Evolutionary conservation across 2,329 filamentous ascomycete species (phyloP), one percentile per base, ranked within the genome.

Genomic region (Penicillium digitatum): DNA sequence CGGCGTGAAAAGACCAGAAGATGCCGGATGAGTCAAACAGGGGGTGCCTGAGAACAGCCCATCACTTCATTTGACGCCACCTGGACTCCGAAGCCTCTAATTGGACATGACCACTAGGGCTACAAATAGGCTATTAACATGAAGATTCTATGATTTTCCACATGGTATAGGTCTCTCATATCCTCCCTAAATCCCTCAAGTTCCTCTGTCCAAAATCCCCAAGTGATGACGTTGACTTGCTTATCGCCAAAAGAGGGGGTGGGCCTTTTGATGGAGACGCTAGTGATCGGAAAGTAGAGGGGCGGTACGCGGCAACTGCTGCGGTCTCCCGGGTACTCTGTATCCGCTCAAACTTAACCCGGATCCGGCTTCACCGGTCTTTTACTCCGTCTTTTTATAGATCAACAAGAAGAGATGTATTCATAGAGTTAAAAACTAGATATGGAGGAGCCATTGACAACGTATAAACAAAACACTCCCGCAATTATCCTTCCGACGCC

Each of bases 161-260:
- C 14, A 5, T 38, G 24, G n/a, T 11, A 9, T 6, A 8, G 2
- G 7, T 32, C 9, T 6, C 8, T 10, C 8, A 12, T 24, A 26
- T 47, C 2, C 8, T 16, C 4, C 31, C 16, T 16, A 16, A 12
- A 40, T 20, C 4, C 35, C 5, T 35, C 14, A 18, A n/a, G 14
- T 8, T 16, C 24, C 31, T 9, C 22, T 32, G 24, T 31, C 8
- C 5, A n/a, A 14, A 5, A 14, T 27, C 34, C 27, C 26, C 18
- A 40, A 38, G 35, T 58, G 53, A 64, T 65, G 63, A 65, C 63
- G 63, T 65, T 58, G 48, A 51, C 46, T 39, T 53, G 46, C 60
- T 64, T 64, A 64, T 65, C 63, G 61, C 45, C 31, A 64, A 65
- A 64, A 64, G 63, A 65, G 63, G 63, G 63, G 63, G 63, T 65